A percentile compares a stretch with the other conserved stretches of the same genome.
phyloP scores from a whole-genome alignment of 148 eudicot species.

The Vaccinium darrowii region DNA sequence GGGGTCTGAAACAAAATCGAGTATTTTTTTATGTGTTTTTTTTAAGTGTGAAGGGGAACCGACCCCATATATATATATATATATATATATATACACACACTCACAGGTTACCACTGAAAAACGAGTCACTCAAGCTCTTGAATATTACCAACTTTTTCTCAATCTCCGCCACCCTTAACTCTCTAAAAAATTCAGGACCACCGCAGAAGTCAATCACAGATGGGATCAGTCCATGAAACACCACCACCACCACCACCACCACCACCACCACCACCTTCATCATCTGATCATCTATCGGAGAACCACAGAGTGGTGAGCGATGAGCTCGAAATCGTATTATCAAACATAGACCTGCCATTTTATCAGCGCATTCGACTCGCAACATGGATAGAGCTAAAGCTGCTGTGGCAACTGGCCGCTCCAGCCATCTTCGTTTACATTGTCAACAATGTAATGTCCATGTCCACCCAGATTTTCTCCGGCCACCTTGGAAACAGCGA shows the following conservation, averaged over 20 bases:
- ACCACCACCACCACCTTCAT: no score
- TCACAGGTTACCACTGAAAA: no score
- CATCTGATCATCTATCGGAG: not conserved
- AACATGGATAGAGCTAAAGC: constrained; percentile 8
- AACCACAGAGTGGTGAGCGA: constrained; percentile 3
- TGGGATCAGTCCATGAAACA: not conserved
- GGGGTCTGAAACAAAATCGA: no score
- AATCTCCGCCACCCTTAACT: no score
- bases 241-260: not conserved
- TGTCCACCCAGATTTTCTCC: not conserved
- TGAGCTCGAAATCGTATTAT: not conserved
- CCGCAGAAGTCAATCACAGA: no score
- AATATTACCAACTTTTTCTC: no score
- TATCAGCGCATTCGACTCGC: not conserved
- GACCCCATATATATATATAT: no score
- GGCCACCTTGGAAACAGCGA: not conserved
- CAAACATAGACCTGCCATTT: not conserved
- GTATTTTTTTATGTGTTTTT: no score
- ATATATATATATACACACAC: no score
- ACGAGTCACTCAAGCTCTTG: no score
- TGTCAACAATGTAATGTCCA: constrained; percentile 13
- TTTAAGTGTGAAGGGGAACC: no score
- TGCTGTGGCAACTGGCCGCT: constrained; percentile 8
- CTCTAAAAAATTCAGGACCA: no score
- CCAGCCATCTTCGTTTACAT: constrained; percentile 14